Base-by-base conservation (phyloP, 1,284 basidiomycete species). In the Retiboletus flavoniger region DNA sequence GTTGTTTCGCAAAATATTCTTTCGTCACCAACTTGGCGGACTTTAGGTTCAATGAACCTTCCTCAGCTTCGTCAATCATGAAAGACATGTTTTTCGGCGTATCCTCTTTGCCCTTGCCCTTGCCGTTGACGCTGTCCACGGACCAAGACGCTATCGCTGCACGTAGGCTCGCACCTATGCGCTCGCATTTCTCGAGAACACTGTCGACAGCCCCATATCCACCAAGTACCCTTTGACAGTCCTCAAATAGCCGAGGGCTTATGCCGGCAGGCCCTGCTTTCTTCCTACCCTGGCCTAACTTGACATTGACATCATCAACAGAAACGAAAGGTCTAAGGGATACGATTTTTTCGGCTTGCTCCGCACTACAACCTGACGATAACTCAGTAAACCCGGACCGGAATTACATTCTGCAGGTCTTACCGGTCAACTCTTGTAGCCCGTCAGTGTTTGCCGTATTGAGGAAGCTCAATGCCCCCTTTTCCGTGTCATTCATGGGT, bases 201-300 rank as follows among this genome's bases (percentile, higher is more conserved):
- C 80, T 81, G 71, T 99, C 97, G 51, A 99, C 95, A 53, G 89
- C 84, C 17, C 87, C 85, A 67, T 98, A 99, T 3, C 94, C 94
- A 59, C 87, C 80, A 73, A 98, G 91, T 62, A 98, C 91, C 49
- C 87, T 83, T 50, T 85, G 84, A 68, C 92, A 95, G 60, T 96
- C 92, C 63, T 95, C 91, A 68, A 98, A 94, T 67, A 99, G 80
- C 55, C 89, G 86, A 54, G 89, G 82, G 55, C 93, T 95, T 60
- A 99, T 89, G 17, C 95, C 95, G 7, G 76, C 78, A 13, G 86
- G 83, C 1, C 85, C 84, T 4, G 84, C 81, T 65, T 94, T 95
- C 73, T 93, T 93, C 74, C 80, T 86, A 16, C 84, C 85, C 71
- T 94, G 91, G 49, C 83, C 83, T 11, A 97, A 81, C 69, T 91